Evolutionary conservation across 2,329 filamentous ascomycete genomes (phyloP), one percentile per base, ranked within the genome.

Genomic region (Ceratocystis ficicola): DNA sequence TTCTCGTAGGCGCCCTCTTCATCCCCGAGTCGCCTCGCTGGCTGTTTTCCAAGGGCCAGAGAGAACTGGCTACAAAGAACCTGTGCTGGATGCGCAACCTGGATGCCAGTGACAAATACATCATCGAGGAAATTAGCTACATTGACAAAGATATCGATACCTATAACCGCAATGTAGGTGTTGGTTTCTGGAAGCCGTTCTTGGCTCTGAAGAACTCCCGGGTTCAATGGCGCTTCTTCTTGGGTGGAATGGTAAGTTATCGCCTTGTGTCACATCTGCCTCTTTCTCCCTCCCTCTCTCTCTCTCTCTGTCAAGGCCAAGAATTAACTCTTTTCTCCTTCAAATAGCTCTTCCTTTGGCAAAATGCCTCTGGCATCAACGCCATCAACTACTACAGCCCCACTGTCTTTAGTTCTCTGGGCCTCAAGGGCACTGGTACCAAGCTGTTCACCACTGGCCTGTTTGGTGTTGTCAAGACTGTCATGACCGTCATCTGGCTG

Each of bases 131-230:
- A 74, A 78, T 92, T 28, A 79, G 80, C 66, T 85, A 81, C 69
- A 86, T 92, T 68, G 87, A 91, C 63, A 79, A 81, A 17, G 86
- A 88, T 12, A 76, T 90, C 20, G 86, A 89, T 68, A 76, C 83
- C 20, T 86, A 87, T 74, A 77, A 81, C 59, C 72, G 77, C 2
- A 80, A 82, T 36, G 82, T 90, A 59, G 88, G 88, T 7, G 75
- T 82, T 17, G 88, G 88, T 2, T 90, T 91, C 79, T 90, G 85
- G 84, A 85, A 86, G 74, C 86, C 87, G 0, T 89, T 90, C 76
- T 77, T 78, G 6, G 78, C 83, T 25, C 77, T 80, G 66, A 79
- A 78, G 70, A 76, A 83, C 69, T 78, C 76, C 67, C 81, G 81
- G 71, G 81, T 88, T 30, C 83, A 83, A 69, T 89, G 84, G 78